Base-by-base conservation (phyloP, 2,329 filamentous ascomycete genomes). In the Colletotrichum costaricense region DNA sequence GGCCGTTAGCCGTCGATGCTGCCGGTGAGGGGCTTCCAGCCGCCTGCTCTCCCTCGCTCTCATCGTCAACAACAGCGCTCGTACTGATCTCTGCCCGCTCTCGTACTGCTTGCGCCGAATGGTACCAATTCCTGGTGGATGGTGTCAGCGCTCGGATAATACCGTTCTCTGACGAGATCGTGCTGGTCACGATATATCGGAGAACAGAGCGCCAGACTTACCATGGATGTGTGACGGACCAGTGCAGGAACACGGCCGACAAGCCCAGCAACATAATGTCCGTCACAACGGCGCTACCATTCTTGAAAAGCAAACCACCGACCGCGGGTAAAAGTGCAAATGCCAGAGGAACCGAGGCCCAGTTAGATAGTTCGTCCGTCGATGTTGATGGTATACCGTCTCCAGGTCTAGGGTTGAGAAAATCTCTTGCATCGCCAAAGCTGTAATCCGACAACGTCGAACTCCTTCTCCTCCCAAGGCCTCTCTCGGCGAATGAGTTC, bases 211-310 rank as follows among this genome's bases (percentile, higher is more conserved):
- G 58, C 9, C 26, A 4, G 56, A 77, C 89, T 80, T 85, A 95
- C 95, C 96, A 98, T 77, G 96, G 96, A 76, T 97, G 87, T 69
- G 94, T 93, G 56, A 98, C 93, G 62, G 94, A 95, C 94, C 95
- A 98, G 80, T 98, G 95, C 74, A 98, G 86, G 78, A 98, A 97
- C 57, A 98, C 89, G 5, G 93, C 94, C 2, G 94, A 94, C 74
- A 98, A 83, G 3, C 89, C 91, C 38, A 98, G 84, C 42, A 98
- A 86, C 77, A 97, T 93, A 33, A 97, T 84, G 82, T 98, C 96
- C 0, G 95, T 98, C 67, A 95, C 91, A 74, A 98, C 88, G 1
- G 93, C 90, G 77, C 92, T 93, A 14, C 96, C 96, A 84, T 97
- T 94, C 74, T 93, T 90, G 80, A 98, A 97, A 69, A 98, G 86